Base-by-base conservation (phyloP, 441 rosid genomes). In the Theobroma grandiflorum region DNA sequence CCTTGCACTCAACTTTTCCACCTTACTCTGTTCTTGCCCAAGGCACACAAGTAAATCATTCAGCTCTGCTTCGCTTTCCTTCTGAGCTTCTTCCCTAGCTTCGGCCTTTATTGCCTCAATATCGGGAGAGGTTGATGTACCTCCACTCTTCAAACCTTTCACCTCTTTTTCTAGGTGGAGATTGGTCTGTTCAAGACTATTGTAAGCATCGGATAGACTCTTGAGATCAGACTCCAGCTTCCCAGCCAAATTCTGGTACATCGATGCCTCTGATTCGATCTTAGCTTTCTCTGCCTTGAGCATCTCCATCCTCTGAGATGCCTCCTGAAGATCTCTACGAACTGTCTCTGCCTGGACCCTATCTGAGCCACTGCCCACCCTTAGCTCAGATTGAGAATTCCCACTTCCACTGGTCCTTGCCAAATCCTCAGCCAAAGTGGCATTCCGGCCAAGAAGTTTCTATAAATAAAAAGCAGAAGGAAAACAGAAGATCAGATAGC, bases 1-100 rank as follows among this genome's bases (percentile, higher is more conserved):
- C 85, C 86, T 93, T 8, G 93, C 82, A 15, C 88, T 92, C 84
- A 97, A 88, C 78, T 86, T 95, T 79, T 95, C 99, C 76, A 93
- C 99, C 86, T 88, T 92, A 81, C 97, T 97, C 88, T 95, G 99
- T 68, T 97, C 99, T 83, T 97, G 99, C 2, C 99, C 99, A 0
- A 97, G 93, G 88, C 99, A 97, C 12, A 97, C 99, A 5, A 97
- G 91, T 88, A 97, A 87, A 86, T 97, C 99, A 10, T 89, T 97
- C 82, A 97, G 85, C 81, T 97, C 99, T 11, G 87, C 97, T 82
- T 97, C 99, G 15, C 97, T 95, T 86, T 97, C 99, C 86, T 92
- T 96, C 91, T 87, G 96, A 14, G 99, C 98, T 87, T 97, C 98
- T 81, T 94, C 98, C 87, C 95, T 90, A 6, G 95, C 99, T 79